Percentiles rank a stretch among this genome's conserved stretches.
Conservation (phyloP, 768 basidiomycete genomes). For the Leccinum longicurvipes region DNA sequence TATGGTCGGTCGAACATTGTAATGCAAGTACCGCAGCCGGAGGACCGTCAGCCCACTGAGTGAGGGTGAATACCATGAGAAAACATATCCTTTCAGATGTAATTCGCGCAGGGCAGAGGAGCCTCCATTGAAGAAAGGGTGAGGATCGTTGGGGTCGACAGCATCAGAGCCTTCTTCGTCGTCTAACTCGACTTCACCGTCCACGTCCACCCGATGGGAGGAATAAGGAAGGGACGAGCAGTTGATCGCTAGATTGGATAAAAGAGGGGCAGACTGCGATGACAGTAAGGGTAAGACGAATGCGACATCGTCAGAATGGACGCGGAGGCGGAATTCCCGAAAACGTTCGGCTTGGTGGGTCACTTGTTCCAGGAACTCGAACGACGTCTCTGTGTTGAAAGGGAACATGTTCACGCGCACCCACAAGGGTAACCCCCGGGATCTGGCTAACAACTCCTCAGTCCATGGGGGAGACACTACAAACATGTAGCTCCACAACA, state of each 20-base stretch:
- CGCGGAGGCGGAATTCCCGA: background rate
- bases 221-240: background rate
- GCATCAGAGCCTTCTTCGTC: background rate
- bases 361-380: background rate
- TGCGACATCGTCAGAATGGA: background rate
- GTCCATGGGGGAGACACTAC: background rate
- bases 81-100: background rate
- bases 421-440: background rate
- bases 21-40: background rate
- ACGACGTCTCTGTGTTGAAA: background rate
- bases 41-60: slow-evolving; percentile 1
- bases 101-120: background rate
- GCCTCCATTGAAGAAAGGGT: background rate
- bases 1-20: background rate
- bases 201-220: background rate
- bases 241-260: background rate
- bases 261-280: background rate
- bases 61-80: background rate
- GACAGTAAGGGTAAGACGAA: background rate
- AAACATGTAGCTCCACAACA: slow-evolving; percentile 3
- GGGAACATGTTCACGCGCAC: background rate
- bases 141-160: background rate
- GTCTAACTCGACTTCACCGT: background rate
- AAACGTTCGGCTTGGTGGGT: background rate
- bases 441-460: background rate